phyloP scores from a whole-genome alignment of 2,329 filamentous ascomycete species.

The Gaeumannomyces tritici region DNA sequence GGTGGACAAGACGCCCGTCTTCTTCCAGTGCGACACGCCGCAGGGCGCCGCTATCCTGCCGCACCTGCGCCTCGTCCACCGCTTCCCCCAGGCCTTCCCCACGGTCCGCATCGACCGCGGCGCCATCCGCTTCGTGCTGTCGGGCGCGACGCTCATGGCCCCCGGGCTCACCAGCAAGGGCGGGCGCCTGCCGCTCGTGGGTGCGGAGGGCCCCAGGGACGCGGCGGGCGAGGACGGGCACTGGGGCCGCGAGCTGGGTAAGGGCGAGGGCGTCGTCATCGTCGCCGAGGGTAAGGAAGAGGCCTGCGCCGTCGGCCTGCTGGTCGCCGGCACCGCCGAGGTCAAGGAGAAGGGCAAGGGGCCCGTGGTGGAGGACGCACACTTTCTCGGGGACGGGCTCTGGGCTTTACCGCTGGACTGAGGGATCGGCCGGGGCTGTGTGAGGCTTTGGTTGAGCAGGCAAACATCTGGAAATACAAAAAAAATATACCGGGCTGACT shows the following conservation, averaged over 20 bases:
- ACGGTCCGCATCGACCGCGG: constrained; percentile 86
- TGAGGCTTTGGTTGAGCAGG: too few relatives aligned
- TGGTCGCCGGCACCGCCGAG: constrained; percentile 80
- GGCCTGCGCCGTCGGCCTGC: constrained; percentile 76
- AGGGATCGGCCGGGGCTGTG: not conserved
- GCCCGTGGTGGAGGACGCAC: constrained; percentile 83
- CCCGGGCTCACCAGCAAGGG: constrained; percentile 81
- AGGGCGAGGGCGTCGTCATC: constrained; percentile 79
- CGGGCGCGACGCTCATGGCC: constrained; percentile 90
- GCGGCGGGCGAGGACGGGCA: constrained; percentile 41
- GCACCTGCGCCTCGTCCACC: constrained; percentile 81
- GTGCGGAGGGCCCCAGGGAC: constrained; percentile 14
- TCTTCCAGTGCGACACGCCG: constrained; percentile 73
- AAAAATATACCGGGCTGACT: too few relatives aligned
- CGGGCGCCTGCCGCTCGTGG: constrained; percentile 60
- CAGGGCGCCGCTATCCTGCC: constrained; percentile 60
- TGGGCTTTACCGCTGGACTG: constrained; percentile 62
- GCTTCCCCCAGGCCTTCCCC: constrained; percentile 76
- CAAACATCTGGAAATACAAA: too few relatives aligned
- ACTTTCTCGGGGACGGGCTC: constrained; percentile 88
- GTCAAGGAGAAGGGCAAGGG: constrained; percentile 94
- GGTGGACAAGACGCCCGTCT: constrained; percentile 67
- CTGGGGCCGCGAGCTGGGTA: constrained; percentile 60
- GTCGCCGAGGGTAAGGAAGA: constrained; percentile 89
- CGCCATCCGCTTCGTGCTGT: constrained; percentile 92